phyloP scores from a whole-genome alignment of 1,139 yeast genomes.

The Eremothecium coryli region DNA sequence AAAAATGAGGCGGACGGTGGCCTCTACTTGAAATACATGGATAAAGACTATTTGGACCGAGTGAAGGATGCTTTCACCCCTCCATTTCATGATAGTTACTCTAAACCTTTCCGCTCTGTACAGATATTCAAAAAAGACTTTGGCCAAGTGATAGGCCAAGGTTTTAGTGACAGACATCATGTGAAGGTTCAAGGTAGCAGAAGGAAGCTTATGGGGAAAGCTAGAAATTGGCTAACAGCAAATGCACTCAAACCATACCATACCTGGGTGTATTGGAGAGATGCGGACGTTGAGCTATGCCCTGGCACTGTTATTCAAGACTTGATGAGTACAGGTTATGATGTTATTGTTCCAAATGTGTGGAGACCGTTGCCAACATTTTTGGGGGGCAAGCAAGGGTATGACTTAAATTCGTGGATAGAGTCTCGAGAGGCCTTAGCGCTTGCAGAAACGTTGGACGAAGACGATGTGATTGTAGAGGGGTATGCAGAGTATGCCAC shows the following conservation, averaged over 20 bases:
- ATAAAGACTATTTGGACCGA: constrained; percentile 48
- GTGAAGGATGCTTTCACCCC: constrained; percentile 51
- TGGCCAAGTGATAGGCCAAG: constrained; percentile 78
- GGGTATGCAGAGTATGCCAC: constrained; percentile 89
- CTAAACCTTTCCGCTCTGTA: constrained; percentile 65
- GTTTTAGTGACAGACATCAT: constrained; percentile 82
- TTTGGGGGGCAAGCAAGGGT: constrained; percentile 70
- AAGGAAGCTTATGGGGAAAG: constrained; percentile 81
- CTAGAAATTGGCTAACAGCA: constrained; percentile 78
- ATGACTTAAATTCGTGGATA: constrained; percentile 83
- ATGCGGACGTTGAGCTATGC: constrained; percentile 77
- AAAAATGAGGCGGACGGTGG: constrained; percentile 45
- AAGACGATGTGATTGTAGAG: constrained; percentile 84
- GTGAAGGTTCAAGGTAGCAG: constrained; percentile 86
- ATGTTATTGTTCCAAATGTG: constrained; percentile 81
- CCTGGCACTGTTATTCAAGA: constrained; percentile 74
- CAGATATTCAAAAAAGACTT: constrained; percentile 75
- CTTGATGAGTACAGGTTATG: constrained; percentile 65
- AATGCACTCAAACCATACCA: constrained; percentile 75
- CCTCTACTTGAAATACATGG: constrained; percentile 61
- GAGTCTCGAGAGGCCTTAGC: constrained; percentile 66
- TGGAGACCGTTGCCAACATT: constrained; percentile 82
- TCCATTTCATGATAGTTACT: constrained; percentile 55
- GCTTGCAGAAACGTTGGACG: constrained; percentile 56
- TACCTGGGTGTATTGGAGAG: constrained; percentile 94